Conservation (phyloP, 2,329 filamentous ascomycete genomes). For the Fusarium proliferatum region DNA sequence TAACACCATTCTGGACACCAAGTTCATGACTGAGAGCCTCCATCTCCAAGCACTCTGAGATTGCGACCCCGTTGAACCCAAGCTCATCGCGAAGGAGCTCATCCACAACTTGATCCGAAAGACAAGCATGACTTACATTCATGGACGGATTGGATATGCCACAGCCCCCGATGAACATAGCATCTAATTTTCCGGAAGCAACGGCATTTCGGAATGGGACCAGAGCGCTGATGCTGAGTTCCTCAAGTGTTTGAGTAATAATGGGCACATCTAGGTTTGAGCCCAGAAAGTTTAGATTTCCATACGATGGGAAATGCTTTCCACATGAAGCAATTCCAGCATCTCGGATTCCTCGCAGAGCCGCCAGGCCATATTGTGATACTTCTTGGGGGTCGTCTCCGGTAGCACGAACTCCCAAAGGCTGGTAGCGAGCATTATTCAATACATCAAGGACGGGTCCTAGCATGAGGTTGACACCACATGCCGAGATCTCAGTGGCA, state of each 20-base stretch:
- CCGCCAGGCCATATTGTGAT: slow-evolving; percentile 89
- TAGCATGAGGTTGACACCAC: slow-evolving; percentile 95
- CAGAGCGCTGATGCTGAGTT: slow-evolving; percentile 89
- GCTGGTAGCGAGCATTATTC: slow-evolving; percentile 91
- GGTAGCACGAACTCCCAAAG: slow-evolving; percentile 86
- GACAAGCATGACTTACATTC: slow-evolving; percentile 94
- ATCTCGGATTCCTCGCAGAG: slow-evolving; percentile 92
- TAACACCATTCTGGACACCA: slow-evolving; percentile 94
- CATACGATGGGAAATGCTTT: slow-evolving; percentile 97
- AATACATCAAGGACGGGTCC: slow-evolving; percentile 94
- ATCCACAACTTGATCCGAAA: slow-evolving; percentile 93
- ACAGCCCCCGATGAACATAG: slow-evolving; percentile 96
- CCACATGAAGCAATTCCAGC: slow-evolving; percentile 89
- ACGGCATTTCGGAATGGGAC: slow-evolving; percentile 94
- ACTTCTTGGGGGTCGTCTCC: slow-evolving; percentile 96
- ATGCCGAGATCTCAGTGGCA: slow-evolving; percentile 89
- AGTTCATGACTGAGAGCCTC: slow-evolving; percentile 95
- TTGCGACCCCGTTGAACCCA: slow-evolving; percentile 89
- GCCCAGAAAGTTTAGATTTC: slow-evolving; percentile 92
- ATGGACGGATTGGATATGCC: slow-evolving; percentile 91
- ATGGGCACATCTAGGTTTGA: slow-evolving; percentile 93
- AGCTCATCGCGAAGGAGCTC: slow-evolving; percentile 89
- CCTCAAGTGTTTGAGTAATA: slow-evolving; percentile 93
- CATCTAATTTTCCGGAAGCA: slow-evolving; percentile 81
- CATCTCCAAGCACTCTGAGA: slow-evolving; percentile 97